Percentiles rank a stretch among this genome's conserved stretches.
Evolutionary conservation across 2,329 filamentous ascomycete genomes (phyloP).

Genomic region (Parascedosporium putredinis): DNA sequence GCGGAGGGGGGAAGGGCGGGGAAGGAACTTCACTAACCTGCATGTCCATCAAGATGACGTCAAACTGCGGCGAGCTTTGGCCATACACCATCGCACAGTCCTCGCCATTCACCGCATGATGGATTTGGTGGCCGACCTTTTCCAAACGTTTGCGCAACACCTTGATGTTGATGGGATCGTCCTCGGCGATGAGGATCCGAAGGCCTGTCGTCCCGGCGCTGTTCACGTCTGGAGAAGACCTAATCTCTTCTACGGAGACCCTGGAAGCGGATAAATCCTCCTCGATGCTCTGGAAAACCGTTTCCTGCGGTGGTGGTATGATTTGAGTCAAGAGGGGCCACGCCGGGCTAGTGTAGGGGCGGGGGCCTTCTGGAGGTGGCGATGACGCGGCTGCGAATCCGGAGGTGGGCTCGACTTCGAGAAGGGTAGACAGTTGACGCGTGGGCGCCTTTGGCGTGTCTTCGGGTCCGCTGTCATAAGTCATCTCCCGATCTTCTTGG

Average conservation of each 20-base stretch:
- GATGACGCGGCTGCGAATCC: background rate
- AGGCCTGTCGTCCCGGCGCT: conserved; percentile 26
- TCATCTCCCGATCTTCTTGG: background rate
- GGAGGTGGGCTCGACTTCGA: background rate
- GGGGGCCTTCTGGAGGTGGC: background rate
- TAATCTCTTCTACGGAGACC: background rate
- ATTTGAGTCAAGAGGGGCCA: too few relatives aligned
- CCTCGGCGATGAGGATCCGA: conserved; percentile 70
- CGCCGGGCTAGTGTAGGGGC: too few relatives aligned
- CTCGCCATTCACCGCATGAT: conserved; percentile 70
- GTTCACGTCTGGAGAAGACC: conserved; percentile 3
- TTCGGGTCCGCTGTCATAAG: background rate
- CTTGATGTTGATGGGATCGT: conserved; percentile 78
- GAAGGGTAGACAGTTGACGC: background rate
- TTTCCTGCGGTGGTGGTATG: background rate
- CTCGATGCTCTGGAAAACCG: background rate
- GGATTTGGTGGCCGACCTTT: conserved; percentile 61
- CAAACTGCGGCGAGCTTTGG: conserved; percentile 53
- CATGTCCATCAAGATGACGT: conserved; percentile 86
- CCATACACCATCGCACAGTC: conserved; percentile 66
- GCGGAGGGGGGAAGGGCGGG: background rate
- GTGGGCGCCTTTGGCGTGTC: background rate
- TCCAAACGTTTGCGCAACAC: conserved; percentile 73
- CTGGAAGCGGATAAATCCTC: background rate
- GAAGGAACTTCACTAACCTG: conserved; percentile 56